These are phyloP conservation scores for Fusarium luffae DNA, from an alignment of 2,329 filamentous ascomycete species.

Conservation along the genomic window DNA sequence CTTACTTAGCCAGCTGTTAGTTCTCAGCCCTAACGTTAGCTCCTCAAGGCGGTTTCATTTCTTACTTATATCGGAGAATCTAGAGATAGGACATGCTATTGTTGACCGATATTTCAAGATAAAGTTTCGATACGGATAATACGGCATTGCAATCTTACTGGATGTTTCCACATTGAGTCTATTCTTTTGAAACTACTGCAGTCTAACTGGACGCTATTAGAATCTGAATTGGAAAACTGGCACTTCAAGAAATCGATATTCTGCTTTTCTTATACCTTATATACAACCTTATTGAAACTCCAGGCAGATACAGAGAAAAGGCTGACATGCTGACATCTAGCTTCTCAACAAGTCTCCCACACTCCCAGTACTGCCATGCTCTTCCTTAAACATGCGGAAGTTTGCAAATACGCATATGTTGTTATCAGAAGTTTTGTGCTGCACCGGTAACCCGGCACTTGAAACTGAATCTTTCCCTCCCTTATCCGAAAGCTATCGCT, in stretches of 20 bases:
- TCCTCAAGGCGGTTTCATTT: neutral
- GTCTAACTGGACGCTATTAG: too few relatives aligned
- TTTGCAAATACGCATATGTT: too few relatives aligned
- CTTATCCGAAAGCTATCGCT: too few relatives aligned
- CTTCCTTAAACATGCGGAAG: too few relatives aligned
- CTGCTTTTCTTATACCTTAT: too few relatives aligned
- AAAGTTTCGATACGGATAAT: neutral
- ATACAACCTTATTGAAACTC: fast-evolving
- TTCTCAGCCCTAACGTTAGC: neutral
- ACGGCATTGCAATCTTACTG: neutral
- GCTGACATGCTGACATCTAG: too few relatives aligned
- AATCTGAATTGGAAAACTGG: too few relatives aligned
- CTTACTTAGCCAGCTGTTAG: neutral
- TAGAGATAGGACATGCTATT: neutral
- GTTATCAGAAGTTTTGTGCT: too few relatives aligned
- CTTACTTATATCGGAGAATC: neutral
- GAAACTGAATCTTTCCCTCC: too few relatives aligned
- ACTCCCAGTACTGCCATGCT: neutral
- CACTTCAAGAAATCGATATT: too few relatives aligned
- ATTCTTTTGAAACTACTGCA: too few relatives aligned
- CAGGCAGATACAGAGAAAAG: neutral
- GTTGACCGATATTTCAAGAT: neutral
- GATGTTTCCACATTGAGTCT: too few relatives aligned
- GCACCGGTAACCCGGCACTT: fast-evolving
- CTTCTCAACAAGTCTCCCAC: fast-evolving